Conservation (phyloP, 2,329 filamentous ascomycete genomes). For the Periconia sp. region DNA sequence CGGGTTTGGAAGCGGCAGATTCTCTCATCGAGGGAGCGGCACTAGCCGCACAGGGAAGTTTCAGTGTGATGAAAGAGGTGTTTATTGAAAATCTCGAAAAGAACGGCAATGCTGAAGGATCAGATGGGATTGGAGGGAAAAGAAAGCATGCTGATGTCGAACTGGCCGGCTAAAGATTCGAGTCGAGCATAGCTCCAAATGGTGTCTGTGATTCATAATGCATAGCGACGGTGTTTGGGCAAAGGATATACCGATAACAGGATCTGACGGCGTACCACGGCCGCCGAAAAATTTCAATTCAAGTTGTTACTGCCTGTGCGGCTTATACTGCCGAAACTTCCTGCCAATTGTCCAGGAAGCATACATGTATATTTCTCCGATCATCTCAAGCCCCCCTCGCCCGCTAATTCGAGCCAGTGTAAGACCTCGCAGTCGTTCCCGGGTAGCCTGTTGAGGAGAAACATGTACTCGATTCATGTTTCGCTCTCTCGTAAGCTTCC, state of each 20-base stretch:
- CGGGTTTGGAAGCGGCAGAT: slow-evolving; percentile 48
- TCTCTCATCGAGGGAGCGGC: slow-evolving; percentile 64
- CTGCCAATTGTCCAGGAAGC: too few species aligned
- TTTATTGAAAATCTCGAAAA: slow-evolving; percentile 53
- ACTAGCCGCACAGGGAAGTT: slow-evolving; percentile 61
- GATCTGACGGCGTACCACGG: not conserved
- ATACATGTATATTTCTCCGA: too few species aligned
- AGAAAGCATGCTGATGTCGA: slow-evolving; percentile 35
- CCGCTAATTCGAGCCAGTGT: too few species aligned
- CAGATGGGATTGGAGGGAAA: slow-evolving; percentile 19
- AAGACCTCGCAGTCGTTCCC: too few species aligned
- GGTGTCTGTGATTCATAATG: not conserved
- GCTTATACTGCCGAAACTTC: too few species aligned
- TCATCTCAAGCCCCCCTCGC: too few species aligned
- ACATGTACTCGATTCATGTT: too few species aligned
- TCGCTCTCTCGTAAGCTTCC: too few species aligned
- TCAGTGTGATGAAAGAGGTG: slow-evolving; percentile 63
- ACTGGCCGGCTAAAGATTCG: slow-evolving; percentile 31
- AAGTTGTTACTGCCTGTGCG: too few species aligned
- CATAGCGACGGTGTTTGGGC: slow-evolving; percentile 12
- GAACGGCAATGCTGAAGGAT: slow-evolving; percentile 30
- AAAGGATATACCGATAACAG: slow-evolving; percentile 2
- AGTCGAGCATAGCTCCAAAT: not conserved
- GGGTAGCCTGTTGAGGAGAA: not conserved
- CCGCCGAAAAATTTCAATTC: too few species aligned